Conservation (phyloP, 345 rosid species). For the Atalantia buxifolia region DNA sequence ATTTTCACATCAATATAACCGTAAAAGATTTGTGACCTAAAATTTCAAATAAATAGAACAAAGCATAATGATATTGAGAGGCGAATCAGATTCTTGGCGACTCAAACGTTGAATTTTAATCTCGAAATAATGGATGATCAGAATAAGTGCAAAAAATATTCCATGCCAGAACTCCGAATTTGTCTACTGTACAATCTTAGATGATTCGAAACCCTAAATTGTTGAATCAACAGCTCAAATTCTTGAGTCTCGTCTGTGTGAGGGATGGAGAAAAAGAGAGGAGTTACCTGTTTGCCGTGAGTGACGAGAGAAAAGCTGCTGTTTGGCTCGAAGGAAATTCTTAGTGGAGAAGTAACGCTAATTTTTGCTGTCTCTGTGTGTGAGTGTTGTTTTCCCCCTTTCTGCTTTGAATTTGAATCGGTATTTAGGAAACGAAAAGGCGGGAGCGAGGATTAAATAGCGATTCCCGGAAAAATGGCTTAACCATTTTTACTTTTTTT, state of each 20-base stretch:
- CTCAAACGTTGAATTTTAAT: background rate
- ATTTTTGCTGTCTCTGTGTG: background rate
- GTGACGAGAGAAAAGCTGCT: background rate
- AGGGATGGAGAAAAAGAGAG: background rate
- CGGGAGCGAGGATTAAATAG: slow-evolving; percentile 6
- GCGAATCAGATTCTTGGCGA: background rate
- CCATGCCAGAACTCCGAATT: background rate
- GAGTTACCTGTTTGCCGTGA: background rate
- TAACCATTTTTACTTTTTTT: background rate
- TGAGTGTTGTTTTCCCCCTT: background rate
- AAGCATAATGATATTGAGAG: background rate
- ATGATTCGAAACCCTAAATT: background rate
- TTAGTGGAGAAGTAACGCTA: background rate
- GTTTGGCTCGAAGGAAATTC: slow-evolving; percentile 13
- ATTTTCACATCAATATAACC: background rate
- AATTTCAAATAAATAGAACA: background rate
- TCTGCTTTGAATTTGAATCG: slow-evolving; percentile 5
- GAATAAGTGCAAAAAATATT: background rate
- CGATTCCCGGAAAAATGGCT: too few species aligned
- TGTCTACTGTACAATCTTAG: background rate
- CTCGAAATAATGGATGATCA: background rate
- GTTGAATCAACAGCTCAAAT: background rate
- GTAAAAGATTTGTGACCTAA: background rate
- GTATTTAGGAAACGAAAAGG: background rate
- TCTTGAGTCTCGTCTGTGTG: background rate